Evolutionary conservation across 371 early-diverging fungal genomes (phyloP), one percentile per base, ranked within the genome.

Genomic region (Coelomomyces lativittatus): DNA sequence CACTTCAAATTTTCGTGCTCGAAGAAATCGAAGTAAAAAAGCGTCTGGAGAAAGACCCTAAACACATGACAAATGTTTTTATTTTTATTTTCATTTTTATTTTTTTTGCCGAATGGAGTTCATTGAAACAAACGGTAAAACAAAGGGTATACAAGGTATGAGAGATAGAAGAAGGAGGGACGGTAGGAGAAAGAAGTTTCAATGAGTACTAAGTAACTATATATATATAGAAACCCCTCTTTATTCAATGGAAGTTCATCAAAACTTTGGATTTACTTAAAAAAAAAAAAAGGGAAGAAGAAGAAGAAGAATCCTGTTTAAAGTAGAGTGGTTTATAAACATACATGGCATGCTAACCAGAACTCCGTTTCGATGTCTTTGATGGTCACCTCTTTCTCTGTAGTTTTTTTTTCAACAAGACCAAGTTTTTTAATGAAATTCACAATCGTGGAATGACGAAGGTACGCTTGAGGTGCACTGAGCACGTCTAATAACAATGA

Each of bases 1-100:
- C 24, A 77, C 61, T 48, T 82, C 69, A 79, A 81, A 86, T 52
- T 83, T 83, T 48, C 86, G 71, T 11, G 86, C 86, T 36, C 84
- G 67, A 28, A 85, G 54, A 56, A 76, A 85, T 4, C 86, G 78
- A 30, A 82, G 59, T 28, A 74, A 14, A 28, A 79, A 56, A 9
- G 66, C 48, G 57, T 85, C 83, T 15, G 85, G 82, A 47, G 80
- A 73, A 40, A 81, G 72, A 49, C 59, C 64, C 30, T 61, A 52
- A 3, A 64, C 50, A 11, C 27, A 27, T 24, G 27, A 7, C 60
- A 58, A 62, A 15, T 33, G 34, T 33, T 14, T 33, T n/a, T 62
- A 39, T 15, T 56, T 53, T 28, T 49, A 48, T 14, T 51, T 28
- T 26, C 59, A 45, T 17, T 60, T n/a, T n/a, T n/a, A n/a, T n/a